Percentiles rank a stretch among this genome's conserved stretches.
These are phyloP conservation scores for Gastrolobium bilobum DNA, from an alignment of 306 rosid genomes.

Conservation along the genomic window DNA sequence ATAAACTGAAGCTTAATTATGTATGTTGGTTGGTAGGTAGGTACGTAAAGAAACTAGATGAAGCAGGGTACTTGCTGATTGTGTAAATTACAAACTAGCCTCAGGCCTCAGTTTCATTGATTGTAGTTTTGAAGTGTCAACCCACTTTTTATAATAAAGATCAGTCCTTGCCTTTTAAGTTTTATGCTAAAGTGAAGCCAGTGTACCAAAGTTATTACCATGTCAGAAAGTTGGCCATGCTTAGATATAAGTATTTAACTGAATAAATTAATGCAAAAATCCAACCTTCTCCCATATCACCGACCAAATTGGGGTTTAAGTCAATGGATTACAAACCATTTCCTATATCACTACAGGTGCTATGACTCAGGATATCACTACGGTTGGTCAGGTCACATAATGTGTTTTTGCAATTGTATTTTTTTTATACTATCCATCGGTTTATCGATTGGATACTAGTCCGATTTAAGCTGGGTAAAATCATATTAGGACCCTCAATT, in stretches of 20 bases:
- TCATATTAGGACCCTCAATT: too few species aligned
- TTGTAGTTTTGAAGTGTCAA: slow-evolving; percentile 10
- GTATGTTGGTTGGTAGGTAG: neutral
- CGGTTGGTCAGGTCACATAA: too few species aligned
- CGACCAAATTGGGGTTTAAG: neutral
- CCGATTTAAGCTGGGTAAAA: too few species aligned
- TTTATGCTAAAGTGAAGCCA: neutral
- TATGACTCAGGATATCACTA: neutral
- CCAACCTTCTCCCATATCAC: neutral
- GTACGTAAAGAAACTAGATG: slow-evolving; percentile 3
- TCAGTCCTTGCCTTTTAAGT: neutral
- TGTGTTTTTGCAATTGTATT: too few species aligned
- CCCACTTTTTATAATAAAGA: neutral
- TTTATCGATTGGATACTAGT: too few species aligned
- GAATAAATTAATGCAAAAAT: neutral
- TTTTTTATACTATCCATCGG: too few species aligned
- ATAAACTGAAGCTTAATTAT: too few species aligned
- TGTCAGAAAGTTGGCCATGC: neutral
- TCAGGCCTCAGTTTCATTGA: neutral
- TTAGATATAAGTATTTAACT: neutral
- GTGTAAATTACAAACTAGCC: slow-evolving; percentile 27
- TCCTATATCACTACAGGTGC: neutral
- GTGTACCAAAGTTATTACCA: neutral
- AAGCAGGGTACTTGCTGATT: slow-evolving; percentile 19
- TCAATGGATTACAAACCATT: neutral